Conservation (phyloP, 164 flowering plant species). For the Tetrastigma voinierianum region DNA sequence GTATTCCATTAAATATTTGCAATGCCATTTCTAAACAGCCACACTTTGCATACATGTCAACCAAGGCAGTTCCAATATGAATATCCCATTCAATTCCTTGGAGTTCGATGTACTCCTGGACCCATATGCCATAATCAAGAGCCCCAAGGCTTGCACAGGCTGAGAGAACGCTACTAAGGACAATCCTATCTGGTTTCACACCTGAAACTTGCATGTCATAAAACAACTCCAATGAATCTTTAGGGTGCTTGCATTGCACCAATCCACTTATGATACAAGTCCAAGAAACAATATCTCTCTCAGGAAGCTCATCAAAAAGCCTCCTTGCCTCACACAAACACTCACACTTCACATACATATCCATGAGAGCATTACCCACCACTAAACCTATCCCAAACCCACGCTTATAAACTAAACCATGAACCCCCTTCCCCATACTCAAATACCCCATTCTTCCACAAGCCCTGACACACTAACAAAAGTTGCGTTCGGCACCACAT, state of each 20-base stretch:
- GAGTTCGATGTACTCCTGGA: slow-evolving; percentile 42
- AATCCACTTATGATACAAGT: slow-evolving; percentile 49
- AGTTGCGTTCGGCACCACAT: slow-evolving; percentile 50
- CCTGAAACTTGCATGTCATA: slow-evolving; percentile 32
- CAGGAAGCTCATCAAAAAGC: slow-evolving; percentile 37
- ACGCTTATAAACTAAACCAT: slow-evolving; percentile 36
- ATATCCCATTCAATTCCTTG: slow-evolving; percentile 37
- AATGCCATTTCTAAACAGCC: slow-evolving; percentile 50
- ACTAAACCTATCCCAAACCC: slow-evolving; percentile 13
- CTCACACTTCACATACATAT: slow-evolving; percentile 52
- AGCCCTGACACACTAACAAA: slow-evolving; percentile 41
- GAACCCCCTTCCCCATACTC: slow-evolving; percentile 38
- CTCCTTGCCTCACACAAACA: slow-evolving; percentile 32
- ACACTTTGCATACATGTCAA: slow-evolving; percentile 67
- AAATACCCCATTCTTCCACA: slow-evolving; percentile 37
- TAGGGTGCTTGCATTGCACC: slow-evolving; percentile 36
- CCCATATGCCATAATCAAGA: slow-evolving; percentile 50
- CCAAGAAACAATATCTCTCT: slow-evolving; percentile 55
- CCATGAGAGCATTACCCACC: slow-evolving; percentile 46
- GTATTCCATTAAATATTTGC: slow-evolving; percentile 25
- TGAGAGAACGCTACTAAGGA: slow-evolving; percentile 49
- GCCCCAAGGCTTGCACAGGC: slow-evolving; percentile 62
- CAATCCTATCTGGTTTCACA: slow-evolving; percentile 38
- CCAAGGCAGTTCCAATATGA: slow-evolving; percentile 50
- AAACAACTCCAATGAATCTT: slow-evolving; percentile 41